A percentile compares a stretch with the other conserved stretches of the same genome.
These are phyloP conservation scores for Albizia julibrissin DNA, from an alignment of 306 rosid species.

Conservation along the genomic window DNA sequence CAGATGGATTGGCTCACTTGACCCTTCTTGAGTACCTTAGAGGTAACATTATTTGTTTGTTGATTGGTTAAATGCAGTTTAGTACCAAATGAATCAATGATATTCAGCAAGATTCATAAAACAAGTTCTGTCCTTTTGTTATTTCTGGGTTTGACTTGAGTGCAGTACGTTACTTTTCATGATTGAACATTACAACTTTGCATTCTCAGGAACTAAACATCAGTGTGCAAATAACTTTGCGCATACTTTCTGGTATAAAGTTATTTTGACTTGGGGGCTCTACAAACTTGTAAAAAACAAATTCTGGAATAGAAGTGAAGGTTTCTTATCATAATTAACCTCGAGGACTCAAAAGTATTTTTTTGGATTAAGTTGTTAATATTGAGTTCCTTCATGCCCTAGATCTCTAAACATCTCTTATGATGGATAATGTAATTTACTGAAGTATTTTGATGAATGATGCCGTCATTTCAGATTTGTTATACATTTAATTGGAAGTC, in stretches of 20 bases:
- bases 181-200: constrained; percentile 7
- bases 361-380: neutral
- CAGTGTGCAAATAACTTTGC: neutral
- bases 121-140: neutral
- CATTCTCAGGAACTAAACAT: neutral
- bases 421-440: neutral
- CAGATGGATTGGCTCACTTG: constrained; percentile 85
- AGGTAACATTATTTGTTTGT: constrained; percentile 46
- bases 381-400: neutral
- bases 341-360: neutral
- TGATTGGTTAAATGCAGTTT: neutral
- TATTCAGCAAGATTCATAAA: neutral
- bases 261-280: neutral
- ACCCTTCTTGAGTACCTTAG: constrained; percentile 92
- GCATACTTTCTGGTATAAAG: neutral
- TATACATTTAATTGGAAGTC: neutral
- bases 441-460: neutral
- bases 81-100: neutral
- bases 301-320: neutral
- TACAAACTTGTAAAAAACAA: neutral
- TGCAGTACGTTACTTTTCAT: neutral
- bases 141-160: neutral
- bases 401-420: neutral
- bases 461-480: neutral
- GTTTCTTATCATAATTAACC: neutral